Percentiles rank a stretch among this genome's conserved stretches.
phyloP scores from a whole-genome alignment of 2,329 filamentous ascomycete species.

The Hyphodiscus sp. region DNA sequence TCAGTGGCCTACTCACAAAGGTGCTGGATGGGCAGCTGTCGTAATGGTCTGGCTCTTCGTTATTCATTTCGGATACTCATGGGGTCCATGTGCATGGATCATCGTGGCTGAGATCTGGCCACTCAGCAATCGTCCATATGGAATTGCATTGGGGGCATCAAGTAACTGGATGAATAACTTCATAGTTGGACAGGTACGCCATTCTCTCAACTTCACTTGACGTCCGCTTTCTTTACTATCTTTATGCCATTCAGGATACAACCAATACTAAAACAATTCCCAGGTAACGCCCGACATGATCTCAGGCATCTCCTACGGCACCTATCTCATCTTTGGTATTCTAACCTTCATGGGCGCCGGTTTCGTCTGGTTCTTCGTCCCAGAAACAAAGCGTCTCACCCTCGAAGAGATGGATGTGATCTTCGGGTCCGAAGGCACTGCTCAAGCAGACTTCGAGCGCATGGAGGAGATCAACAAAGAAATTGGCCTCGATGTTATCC shows the following conservation, averaged over 20 bases:
- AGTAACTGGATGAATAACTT: slow-evolving; percentile 59
- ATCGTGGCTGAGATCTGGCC: slow-evolving; percentile 72
- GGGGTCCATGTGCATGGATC: slow-evolving; percentile 71
- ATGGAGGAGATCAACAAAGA: slow-evolving; percentile 69
- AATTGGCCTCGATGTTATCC: slow-evolving; percentile 49
- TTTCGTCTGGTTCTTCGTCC: slow-evolving; percentile 44
- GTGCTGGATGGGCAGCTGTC: slow-evolving; percentile 62
- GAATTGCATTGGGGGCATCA: slow-evolving; percentile 60
- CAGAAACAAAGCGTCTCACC: slow-evolving; percentile 46
- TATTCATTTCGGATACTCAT: slow-evolving; percentile 68
- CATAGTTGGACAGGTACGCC: slow-evolving; percentile 62
- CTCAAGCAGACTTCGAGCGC: slow-evolving; percentile 59
- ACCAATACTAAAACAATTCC: not conserved
- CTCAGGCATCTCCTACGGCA: slow-evolving; percentile 57
- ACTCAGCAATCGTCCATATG: slow-evolving; percentile 61
- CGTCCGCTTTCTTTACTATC: no score
- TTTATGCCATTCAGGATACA: not conserved
- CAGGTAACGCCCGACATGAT: slow-evolving; percentile 67
- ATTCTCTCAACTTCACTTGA: slow-evolving; percentile 21
- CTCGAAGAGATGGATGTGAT: slow-evolving; percentile 58
- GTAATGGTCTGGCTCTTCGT: slow-evolving; percentile 69
- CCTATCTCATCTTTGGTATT: slow-evolving; percentile 64
- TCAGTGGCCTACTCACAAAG: slow-evolving; percentile 47
- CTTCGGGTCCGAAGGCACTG: slow-evolving; percentile 60
- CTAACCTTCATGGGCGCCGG: slow-evolving; percentile 56